Evolutionary conservation across 805 yeast genomes (phyloP), one percentile per base, ranked within the genome.

Genomic region (Candida montana): DNA sequence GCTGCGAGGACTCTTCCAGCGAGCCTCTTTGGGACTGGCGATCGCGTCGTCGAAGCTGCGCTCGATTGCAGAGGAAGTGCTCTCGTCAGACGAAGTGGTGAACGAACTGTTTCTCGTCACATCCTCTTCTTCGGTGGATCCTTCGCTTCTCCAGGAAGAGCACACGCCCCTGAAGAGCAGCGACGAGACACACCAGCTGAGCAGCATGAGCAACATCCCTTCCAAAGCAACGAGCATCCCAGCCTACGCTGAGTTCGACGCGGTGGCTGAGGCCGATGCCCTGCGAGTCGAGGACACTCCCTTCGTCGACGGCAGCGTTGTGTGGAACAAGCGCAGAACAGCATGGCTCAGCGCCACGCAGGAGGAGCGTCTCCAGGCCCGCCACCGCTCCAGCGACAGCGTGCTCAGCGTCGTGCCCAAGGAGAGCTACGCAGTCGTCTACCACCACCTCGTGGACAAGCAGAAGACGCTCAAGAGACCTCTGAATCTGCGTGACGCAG

Each of bases 401-500:
- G 50, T 21, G 49, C 58, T 47, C 28, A 47, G 3, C 13, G 50
- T 63, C 44, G 61, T 74, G 35, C 69, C 77, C 16, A 61, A 67
- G 35, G 77, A 74, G 36, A 71, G 74, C 42, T 81, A 80, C 51
- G 64, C 75, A 4, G 71, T 75, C 17, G 72, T 91, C 9, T 91
- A 88, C 61, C 73, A 73, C 42, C 74, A 74, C 48, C 65, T 91
- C 52, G 83, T 90, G 21, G 75, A 81, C 33, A 81, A 83, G 54
- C 81, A 81, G 29, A 79, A 79, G 51, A 71, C 76, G 7, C 69
- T 91, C 53, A 81, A 77, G 53, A 68, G 68, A 42, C 85, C 89
- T 13, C 68, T 91, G 63, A 87, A 85, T 59, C 71, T 91, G 52
- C 69, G 68, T 44, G 95, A 88, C 58, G 77, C 84, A 32, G 58